These are phyloP conservation scores for Serendipita sp. DNA, from an alignment of 768 basidiomycete species.

Conservation along the genomic window DNA sequence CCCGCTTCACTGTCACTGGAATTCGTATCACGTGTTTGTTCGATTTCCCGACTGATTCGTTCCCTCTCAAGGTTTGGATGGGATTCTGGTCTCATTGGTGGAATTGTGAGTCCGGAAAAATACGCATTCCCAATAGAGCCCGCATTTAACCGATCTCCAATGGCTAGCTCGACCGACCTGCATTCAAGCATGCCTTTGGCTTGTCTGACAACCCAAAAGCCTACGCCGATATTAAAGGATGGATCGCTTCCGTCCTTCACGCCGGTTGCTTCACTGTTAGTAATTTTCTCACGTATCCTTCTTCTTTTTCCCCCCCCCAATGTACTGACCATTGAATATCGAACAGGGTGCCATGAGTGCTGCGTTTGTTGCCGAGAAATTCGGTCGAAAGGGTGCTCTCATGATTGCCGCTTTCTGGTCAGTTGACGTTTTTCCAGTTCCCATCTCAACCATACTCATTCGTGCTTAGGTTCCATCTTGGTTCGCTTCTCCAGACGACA, in stretches of 20 bases:
- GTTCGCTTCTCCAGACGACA: constrained; percentile 43
- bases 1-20: neutral
- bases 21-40: too few relatives aligned
- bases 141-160: neutral
- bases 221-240: neutral
- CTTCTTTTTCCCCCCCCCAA: too few relatives aligned
- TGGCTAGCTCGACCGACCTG: neutral
- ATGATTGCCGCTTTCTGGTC: constrained; percentile 55
- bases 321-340: too few relatives aligned
- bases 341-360: constrained; percentile 1
- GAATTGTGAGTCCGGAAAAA: neutral
- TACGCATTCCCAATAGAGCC: neutral
- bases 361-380: neutral
- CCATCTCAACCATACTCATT: too few relatives aligned
- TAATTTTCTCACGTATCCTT: too few relatives aligned
- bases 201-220: neutral
- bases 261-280: constrained; percentile 62
- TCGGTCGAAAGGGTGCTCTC: constrained; percentile 37
- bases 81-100: constrained; percentile 6
- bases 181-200: constrained; percentile 2
- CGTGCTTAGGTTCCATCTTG: constrained; percentile 14
- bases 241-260: constrained; percentile 68
- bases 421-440: too few relatives aligned
- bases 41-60: too few relatives aligned
- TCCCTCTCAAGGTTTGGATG: neutral